Conservation (phyloP, 805 yeast species). For the Suhomyces emberorum region DNA sequence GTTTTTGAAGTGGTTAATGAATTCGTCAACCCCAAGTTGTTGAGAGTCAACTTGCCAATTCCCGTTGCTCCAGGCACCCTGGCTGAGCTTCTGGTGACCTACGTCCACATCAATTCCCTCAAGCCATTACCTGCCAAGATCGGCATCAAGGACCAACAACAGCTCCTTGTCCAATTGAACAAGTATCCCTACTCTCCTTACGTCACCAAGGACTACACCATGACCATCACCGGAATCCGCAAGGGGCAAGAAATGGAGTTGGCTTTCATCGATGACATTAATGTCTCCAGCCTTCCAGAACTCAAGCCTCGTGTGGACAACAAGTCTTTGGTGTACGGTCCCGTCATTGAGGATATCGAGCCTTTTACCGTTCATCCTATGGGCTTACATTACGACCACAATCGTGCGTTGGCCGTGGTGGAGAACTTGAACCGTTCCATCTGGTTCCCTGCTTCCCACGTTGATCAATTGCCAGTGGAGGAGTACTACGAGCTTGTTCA, state of each 20-base stretch:
- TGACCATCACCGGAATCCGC: conserved; percentile 44
- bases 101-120: conserved; percentile 46
- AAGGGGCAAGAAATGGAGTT: conserved; percentile 46
- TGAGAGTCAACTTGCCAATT: conserved; percentile 51
- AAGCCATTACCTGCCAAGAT: conserved; percentile 64
- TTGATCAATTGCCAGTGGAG: conserved; percentile 62
- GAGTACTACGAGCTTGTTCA: conserved; percentile 83
- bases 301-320: conserved; percentile 37
- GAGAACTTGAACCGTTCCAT: conserved; percentile 63
- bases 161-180: conserved; percentile 50
- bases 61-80: conserved; percentile 65
- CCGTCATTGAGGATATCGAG: conserved; percentile 39
- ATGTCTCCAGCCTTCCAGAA: conserved; percentile 23
- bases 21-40: conserved; percentile 19
- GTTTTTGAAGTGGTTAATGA: conserved; percentile 24
- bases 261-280: conserved; percentile 15
- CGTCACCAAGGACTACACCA: conserved; percentile 45
- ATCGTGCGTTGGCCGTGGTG: conserved; percentile 61
- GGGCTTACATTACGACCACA: conserved; percentile 60
- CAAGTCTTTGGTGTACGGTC: conserved; percentile 52
- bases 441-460: conserved; percentile 89
- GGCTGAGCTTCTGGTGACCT: conserved; percentile 46
- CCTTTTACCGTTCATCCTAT: conserved; percentile 50
- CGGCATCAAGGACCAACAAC: conserved; percentile 58
- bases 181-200: conserved; percentile 64